phyloP scores from a whole-genome alignment of 257 asterid species.

The Verbena officinalis region DNA sequence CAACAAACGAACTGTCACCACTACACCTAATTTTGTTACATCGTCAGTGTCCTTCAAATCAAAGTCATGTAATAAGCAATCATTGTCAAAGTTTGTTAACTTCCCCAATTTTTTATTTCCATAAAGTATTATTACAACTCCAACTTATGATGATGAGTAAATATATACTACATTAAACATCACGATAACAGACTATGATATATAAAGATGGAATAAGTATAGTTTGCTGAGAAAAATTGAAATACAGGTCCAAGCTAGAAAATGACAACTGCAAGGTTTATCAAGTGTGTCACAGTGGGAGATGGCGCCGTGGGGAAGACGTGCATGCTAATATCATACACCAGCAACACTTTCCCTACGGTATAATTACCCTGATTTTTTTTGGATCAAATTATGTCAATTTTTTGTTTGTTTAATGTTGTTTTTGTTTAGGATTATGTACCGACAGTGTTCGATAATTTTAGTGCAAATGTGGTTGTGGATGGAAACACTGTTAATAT shows the following conservation, averaged over 20 bases:
- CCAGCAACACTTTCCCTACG: conserved; percentile 80
- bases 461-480: conserved; percentile 87
- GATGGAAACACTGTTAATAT: conserved; percentile 87
- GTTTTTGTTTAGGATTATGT: conserved; percentile 62
- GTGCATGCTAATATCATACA: conserved; percentile 88
- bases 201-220: conserved; percentile 6
- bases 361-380: conserved; percentile 27
- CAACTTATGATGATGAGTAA: background rate
- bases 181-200: background rate
- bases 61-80: conserved; percentile 42
- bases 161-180: too few relatives aligned
- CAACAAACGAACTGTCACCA: conserved; percentile 49
- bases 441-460: conserved; percentile 87
- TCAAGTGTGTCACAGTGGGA: conserved; percentile 86
- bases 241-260: background rate
- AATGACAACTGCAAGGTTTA: conserved; percentile 72
- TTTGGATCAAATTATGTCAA: too few relatives aligned
- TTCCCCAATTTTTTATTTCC: background rate
- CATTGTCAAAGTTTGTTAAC: conserved; percentile 44
- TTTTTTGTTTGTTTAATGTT: too few relatives aligned
- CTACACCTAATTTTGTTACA: conserved; percentile 52
- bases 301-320: conserved; percentile 93
- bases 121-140: conserved; percentile 21
- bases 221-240: background rate
- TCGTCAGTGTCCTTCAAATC: conserved; percentile 52